Conservation (phyloP, 163 green algal genomes). For the Chloromonas sp. region DNA sequence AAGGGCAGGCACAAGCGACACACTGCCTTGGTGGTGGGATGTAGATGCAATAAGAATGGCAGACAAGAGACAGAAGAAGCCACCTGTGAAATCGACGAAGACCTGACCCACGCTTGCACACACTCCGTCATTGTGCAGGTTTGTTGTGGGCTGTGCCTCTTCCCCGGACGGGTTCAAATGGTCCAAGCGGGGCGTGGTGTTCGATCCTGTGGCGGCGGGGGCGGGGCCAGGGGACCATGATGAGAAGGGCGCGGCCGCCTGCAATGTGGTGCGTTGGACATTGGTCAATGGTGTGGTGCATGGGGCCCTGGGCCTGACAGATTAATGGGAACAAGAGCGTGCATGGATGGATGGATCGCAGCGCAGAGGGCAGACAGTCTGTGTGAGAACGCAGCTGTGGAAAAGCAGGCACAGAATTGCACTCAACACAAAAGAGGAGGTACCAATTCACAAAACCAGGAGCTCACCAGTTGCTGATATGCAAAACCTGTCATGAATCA, state of each 20-base stretch:
- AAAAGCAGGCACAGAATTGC: too few relatives aligned
- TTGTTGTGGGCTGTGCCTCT: conserved; percentile 65
- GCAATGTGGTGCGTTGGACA: conserved; percentile 50
- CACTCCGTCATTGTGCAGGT: conserved; percentile 15
- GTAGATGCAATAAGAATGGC: too few relatives aligned
- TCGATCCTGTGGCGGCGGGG: conserved; percentile 30
- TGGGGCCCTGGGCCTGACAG: too few relatives aligned
- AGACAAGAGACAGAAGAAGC: too few relatives aligned
- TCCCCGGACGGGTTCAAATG: conserved; percentile 84
- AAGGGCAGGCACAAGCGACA: neutral
- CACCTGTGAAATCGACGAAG: too few relatives aligned
- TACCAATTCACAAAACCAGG: too few relatives aligned
- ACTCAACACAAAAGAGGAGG: too few relatives aligned
- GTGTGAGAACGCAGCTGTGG: too few relatives aligned
- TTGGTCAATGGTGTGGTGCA: too few relatives aligned
- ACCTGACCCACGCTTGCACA: neutral
- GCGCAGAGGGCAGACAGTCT: too few relatives aligned
- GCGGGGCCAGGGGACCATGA: conserved; percentile 55
- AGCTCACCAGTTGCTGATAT: neutral
- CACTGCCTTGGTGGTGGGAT: neutral
- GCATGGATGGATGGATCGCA: too few relatives aligned
- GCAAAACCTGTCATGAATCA: neutral
- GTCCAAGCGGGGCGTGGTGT: conserved; percentile 71
- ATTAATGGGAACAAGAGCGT: too few relatives aligned
- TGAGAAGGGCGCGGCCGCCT: conserved; percentile 45